These are phyloP conservation scores for Magnolia kwangsiensis DNA, from an alignment of 164 flowering plant species.

Conservation along the genomic window DNA sequence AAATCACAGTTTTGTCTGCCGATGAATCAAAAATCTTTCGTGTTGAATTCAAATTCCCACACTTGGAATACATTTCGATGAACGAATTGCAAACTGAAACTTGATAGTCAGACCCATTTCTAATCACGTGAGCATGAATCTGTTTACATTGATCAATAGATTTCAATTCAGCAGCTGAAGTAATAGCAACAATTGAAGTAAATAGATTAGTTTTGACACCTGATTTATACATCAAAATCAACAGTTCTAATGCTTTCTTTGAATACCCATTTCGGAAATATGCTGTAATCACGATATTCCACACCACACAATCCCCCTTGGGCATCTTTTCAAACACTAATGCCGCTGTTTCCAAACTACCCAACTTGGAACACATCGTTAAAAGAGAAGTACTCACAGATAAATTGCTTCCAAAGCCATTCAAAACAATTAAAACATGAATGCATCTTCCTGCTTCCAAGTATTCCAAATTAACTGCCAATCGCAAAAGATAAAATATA, in stretches of 20 bases:
- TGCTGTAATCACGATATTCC: conserved; percentile 56
- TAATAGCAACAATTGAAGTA: conserved; percentile 42
- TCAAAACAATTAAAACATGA: conserved; percentile 37
- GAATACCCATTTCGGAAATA: conserved; percentile 38
- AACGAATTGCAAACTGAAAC: conserved; percentile 52
- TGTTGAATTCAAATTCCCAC: conserved; percentile 29
- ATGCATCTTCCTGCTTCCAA: conserved; percentile 29
- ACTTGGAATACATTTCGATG: conserved; percentile 58
- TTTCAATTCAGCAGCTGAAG: conserved; percentile 46
- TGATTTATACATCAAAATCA: conserved; percentile 36
- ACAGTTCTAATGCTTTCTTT: conserved; percentile 31
- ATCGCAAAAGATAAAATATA: conserved; percentile 33
- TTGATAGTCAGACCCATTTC: conserved; percentile 40
- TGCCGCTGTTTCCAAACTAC: conserved; percentile 30
- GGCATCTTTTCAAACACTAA: conserved; percentile 43
- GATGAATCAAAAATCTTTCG: conserved; percentile 35
- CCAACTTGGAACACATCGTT: conserved; percentile 49
- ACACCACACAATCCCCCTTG: conserved; percentile 42
- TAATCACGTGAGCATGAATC: conserved; percentile 49
- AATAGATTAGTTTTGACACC: conserved; percentile 44
- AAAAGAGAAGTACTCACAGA: conserved; percentile 47
- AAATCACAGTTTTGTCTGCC: conserved; percentile 35
- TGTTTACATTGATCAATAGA: conserved; percentile 35
- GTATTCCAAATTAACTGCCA: conserved; percentile 33
- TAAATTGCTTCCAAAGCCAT: conserved; percentile 25